Evolutionary conservation across 2,329 filamentous ascomycete genomes (phyloP).

Genomic region (Alternaria infectoria): DNA sequence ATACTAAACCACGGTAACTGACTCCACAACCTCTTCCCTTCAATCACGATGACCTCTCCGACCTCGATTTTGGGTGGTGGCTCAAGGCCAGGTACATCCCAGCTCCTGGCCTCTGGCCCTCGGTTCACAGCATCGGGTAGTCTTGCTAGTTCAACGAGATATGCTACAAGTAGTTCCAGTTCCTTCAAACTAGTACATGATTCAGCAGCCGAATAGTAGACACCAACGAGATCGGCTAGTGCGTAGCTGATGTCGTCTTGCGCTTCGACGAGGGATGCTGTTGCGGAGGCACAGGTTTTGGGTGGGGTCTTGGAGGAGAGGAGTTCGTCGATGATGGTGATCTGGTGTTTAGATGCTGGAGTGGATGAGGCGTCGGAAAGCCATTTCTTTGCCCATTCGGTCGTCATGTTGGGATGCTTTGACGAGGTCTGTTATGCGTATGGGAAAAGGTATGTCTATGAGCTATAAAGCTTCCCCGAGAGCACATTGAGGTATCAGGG

Average conservation of each 20-base stretch:
- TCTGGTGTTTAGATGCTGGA: neutral
- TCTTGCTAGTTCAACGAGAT: neutral
- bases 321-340: neutral
- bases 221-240: neutral
- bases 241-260: neutral
- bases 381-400: neutral
- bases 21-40: neutral
- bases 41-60: neutral
- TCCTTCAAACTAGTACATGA: neutral
- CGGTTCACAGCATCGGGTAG: neutral
- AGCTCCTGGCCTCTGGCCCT: neutral
- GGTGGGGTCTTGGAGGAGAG: neutral
- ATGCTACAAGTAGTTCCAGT: neutral
- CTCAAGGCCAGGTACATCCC: neutral
- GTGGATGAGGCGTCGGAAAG: neutral
- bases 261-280: neutral
- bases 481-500: neutral
- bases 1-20: neutral
- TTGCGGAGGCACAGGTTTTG: neutral
- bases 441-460: neutral
- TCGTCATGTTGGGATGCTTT: neutral
- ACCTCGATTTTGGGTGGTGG: neutral
- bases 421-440: neutral
- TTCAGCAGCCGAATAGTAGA: neutral
- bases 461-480: neutral